Conservation (phyloP, 2,329 filamentous ascomycete genomes). For the Beauveria caledonica region DNA sequence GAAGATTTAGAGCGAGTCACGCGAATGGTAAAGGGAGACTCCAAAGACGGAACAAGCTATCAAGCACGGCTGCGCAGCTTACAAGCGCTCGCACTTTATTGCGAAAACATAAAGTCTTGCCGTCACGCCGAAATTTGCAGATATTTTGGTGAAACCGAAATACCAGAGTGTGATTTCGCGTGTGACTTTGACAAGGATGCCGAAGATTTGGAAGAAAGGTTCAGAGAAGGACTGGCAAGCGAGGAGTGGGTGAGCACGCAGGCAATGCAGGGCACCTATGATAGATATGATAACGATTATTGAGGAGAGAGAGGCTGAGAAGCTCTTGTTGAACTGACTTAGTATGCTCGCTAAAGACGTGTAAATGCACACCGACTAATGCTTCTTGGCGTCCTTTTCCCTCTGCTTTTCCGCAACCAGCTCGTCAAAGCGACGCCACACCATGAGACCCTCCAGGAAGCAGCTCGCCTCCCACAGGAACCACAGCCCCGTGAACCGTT, state of each 20-base stretch:
- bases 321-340: not conserved
- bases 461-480: slow-evolving; percentile 44
- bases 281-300: slow-evolving; percentile 44
- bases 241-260: slow-evolving; percentile 59
- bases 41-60: slow-evolving; percentile 33
- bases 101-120: slow-evolving; percentile 66
- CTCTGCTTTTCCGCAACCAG: slow-evolving; percentile 29
- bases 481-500: slow-evolving; percentile 40
- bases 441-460: slow-evolving; percentile 45
- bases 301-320: not conserved
- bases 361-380: not conserved
- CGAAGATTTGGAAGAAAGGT: slow-evolving; percentile 47
- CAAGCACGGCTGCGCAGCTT: slow-evolving; percentile 54
- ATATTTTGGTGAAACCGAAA: slow-evolving; percentile 64
- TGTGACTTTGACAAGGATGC: slow-evolving; percentile 73
- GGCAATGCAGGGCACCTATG: slow-evolving; percentile 48
- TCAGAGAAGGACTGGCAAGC: slow-evolving; percentile 45
- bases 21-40: slow-evolving; percentile 41
- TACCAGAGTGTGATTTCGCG: slow-evolving; percentile 60
- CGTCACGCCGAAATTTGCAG: slow-evolving; percentile 66
- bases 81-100: slow-evolving; percentile 66
- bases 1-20: slow-evolving; percentile 74
- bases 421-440: slow-evolving; percentile 39
- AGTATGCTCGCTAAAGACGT: not conserved
- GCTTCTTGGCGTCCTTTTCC: slow-evolving; percentile 31